phyloP scores from a whole-genome alignment of 345 rosid species.

The Sonneratia caseolaris region DNA sequence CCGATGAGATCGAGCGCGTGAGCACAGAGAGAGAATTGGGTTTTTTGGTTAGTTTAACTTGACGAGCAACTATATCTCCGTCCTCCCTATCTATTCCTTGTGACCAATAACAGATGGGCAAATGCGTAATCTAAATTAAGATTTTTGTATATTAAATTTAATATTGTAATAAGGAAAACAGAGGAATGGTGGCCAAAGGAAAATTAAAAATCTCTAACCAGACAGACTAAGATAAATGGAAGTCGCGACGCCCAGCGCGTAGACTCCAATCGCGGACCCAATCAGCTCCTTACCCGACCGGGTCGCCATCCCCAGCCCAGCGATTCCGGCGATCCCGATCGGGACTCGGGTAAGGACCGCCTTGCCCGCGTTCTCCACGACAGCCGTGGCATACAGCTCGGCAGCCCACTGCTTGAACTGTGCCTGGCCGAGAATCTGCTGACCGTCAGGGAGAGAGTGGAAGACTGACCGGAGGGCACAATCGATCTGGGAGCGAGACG shows the following conservation, averaged over 20 bases:
- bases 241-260: slow-evolving; percentile 69
- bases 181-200: not conserved
- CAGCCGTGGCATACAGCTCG: slow-evolving; percentile 46
- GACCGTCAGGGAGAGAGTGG: slow-evolving; percentile 9
- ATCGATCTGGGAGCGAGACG: slow-evolving; percentile 55
- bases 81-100: too few species aligned
- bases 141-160: not conserved
- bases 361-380: slow-evolving; percentile 58
- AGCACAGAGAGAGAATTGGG: too few species aligned
- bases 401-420: slow-evolving; percentile 62
- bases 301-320: slow-evolving; percentile 55
- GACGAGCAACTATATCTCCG: too few species aligned
- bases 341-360: slow-evolving; percentile 50
- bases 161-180: not conserved
- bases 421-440: slow-evolving; percentile 21
- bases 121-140: too few species aligned
- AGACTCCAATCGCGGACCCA: slow-evolving; percentile 61
- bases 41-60: too few species aligned
- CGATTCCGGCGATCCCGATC: slow-evolving; percentile 59
- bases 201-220: slow-evolving; percentile 16
- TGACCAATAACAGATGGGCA: too few species aligned
- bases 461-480: slow-evolving; percentile 42
- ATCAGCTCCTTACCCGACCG: slow-evolving; percentile 37
- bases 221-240: slow-evolving; percentile 61
- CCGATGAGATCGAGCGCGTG: too few species aligned